These are phyloP conservation scores for Saturnispora quitensis DNA, from an alignment of 805 yeast genomes.

Conservation along the genomic window DNA sequence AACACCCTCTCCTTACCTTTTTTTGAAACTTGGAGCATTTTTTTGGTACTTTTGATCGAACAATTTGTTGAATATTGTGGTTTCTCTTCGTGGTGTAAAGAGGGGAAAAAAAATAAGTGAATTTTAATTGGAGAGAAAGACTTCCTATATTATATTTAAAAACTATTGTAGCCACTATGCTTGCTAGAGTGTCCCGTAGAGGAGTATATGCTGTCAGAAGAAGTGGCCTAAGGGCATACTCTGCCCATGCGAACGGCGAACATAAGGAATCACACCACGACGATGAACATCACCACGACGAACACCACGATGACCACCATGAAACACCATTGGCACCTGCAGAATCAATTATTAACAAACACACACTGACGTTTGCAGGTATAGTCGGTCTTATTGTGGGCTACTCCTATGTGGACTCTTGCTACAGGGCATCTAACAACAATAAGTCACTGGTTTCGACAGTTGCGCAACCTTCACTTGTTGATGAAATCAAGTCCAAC, in stretches of 20 bases:
- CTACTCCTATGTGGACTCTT: constrained; percentile 39
- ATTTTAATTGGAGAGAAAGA: background rate
- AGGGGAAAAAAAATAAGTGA: background rate
- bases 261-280: constrained; percentile 6
- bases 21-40: background rate
- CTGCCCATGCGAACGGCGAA: constrained; percentile 8
- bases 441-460: constrained; percentile 20
- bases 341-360: constrained; percentile 23
- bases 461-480: constrained; percentile 12
- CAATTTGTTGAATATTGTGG: background rate
- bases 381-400: constrained; percentile 29
- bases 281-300: constrained; percentile 8
- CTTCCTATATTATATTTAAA: background rate
- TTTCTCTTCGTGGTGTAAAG: background rate
- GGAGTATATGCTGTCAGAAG: background rate
- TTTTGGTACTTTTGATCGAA: too few relatives aligned
- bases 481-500: constrained; percentile 17
- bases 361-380: constrained; percentile 17
- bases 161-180: background rate
- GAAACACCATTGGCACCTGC: constrained; percentile 20
- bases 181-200: background rate
- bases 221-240: constrained; percentile 9
- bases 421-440: constrained; percentile 38
- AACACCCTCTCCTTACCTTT: too few relatives aligned
- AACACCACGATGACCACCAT: constrained; percentile 17